Base-by-base conservation (phyloP, 208 protist genomes). In the Phytomonas sp. region DNA sequence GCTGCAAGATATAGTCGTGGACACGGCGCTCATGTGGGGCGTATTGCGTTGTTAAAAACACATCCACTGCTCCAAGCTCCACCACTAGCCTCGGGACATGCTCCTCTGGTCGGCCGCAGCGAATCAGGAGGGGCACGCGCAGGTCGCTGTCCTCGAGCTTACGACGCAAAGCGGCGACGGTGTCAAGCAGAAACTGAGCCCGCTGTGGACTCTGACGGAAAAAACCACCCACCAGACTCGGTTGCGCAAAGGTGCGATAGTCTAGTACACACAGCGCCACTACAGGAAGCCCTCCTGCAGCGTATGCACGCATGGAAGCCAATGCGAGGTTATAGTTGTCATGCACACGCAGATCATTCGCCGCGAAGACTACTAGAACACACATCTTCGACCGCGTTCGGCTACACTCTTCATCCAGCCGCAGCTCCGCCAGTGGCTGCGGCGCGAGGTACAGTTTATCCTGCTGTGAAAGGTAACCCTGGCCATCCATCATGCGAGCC, bases 1-100 rank as follows among this genome's bases (percentile, higher is more conserved):
- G 60, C 7, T 34, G 60, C 51, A 86, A 32, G 64, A 90, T 84
- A 20, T 62, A 61, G 36, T 87, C 83, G 68, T 96, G 91, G 34
- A 96, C 87, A 15, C 75, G 66, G 17, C 83, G 80, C 65, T 96
- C 88, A 65, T 96, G 87, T 29, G 91, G 91, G 11, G 85, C 80
- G 74, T 94, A 94, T 75, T 96, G 91, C 67, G 91, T 96, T 26
- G 91, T 92, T 68, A 93, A 32, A 71, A 91, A 93, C 30, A 96
- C 85, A 67, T 89, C 82, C 20, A 66, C 72, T 20, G 88, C 88
- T 7, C 84, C 76, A 43, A 91, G 84, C 82, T 96, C 86, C 20
- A 87, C 75, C 1, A 81, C 80, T 13, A 94, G 78, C 2, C 88
- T 84, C 13, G 91, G 91, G 31, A 96, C 73, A 76, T 93, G 84